Evolutionary conservation across 805 yeast genomes (phyloP), one percentile per base, ranked within the genome.

Genomic region (Zygosaccharomyces pseudorouxii): DNA sequence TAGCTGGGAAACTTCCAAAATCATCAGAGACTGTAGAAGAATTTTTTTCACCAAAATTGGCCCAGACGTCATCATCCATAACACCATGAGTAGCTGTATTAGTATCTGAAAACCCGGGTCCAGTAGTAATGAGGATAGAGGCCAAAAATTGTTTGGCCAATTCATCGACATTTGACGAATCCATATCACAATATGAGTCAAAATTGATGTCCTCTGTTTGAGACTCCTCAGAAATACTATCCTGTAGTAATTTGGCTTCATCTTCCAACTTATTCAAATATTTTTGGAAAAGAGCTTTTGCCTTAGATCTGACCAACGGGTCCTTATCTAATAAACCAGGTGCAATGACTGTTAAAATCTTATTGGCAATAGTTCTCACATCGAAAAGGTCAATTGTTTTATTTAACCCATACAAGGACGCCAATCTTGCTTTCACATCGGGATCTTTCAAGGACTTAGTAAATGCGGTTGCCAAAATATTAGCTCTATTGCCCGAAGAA

Each of bases 391-490:
- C 84, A 20, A 83, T 70, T 12, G 86, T 77, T 11, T 75, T 71
- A 37, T 78, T 80, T 52, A 92, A 78, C 0, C 96, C 95, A 51
- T 80, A 70, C 23, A 93, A 71, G 0, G 97, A 89, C 3, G 84
- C 86, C 59, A 82, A 64, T 54, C 93, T 77, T 11, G 95, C 81
- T 6, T 86, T 89, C 2, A 82, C 74, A 59, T 80, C 81, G 0
- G 90, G 77, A 65, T 92, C 99, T 57, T 82, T 82, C 40, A 92
- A 72, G 0, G 95, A 85, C 58, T 89, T 84, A 2, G 87, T 78
- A 57, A 86, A 84, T 0, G 97, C 98, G 1, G 97, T 89, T 2
- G 89, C 81, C 42, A 93, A 70, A 2, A 93, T 96, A 19, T 81
- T 82, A 8, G 87, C 74, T 49, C 90, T 75, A 30, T 58, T 64